Conservation (phyloP, 2,329 filamentous ascomycete species). For the Cladosporium colombiae region DNA sequence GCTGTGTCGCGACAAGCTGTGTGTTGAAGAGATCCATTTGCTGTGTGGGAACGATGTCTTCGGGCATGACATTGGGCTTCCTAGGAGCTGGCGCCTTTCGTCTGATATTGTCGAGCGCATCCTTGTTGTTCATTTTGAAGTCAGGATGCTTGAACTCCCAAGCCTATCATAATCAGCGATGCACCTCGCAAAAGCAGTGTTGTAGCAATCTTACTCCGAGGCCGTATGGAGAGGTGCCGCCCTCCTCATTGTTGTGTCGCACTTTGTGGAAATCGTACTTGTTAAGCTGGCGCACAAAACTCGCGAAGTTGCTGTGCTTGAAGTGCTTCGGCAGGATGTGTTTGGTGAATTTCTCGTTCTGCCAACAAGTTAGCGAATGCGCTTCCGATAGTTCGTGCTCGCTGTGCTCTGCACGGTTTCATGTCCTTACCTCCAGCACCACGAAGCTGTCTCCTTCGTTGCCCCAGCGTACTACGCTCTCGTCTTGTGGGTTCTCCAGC, state of each 20-base stretch:
- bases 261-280: slow-evolving; percentile 89
- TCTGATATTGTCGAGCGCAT: slow-evolving; percentile 93
- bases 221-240: slow-evolving; percentile 77
- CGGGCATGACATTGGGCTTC: slow-evolving; percentile 66
- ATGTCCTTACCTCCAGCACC: slow-evolving; percentile 75
- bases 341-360: slow-evolving; percentile 99
- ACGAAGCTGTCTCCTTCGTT: slow-evolving; percentile 95
- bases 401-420: slow-evolving; percentile 8
- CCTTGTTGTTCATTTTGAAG: slow-evolving; percentile 93
- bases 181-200: not conserved
- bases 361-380: slow-evolving; percentile 23
- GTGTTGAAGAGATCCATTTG: slow-evolving; percentile 88
- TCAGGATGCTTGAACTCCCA: slow-evolving; percentile 99
- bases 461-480: slow-evolving; percentile 92
- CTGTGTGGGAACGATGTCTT: slow-evolving; percentile 76
- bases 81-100: slow-evolving; percentile 90
- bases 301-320: slow-evolving; percentile 87
- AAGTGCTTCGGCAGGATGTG: slow-evolving; percentile 96
- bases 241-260: slow-evolving; percentile 84
- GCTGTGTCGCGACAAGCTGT: slow-evolving; percentile 84
- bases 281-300: slow-evolving; percentile 70
- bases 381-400: not conserved
- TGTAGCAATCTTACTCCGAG: slow-evolving; percentile 60
- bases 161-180: slow-evolving; percentile 56
- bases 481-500: slow-evolving; percentile 92